These are phyloP conservation scores for Coemansia sp. DNA, from an alignment of 192 early-diverging fungal genomes.

Conservation along the genomic window DNA sequence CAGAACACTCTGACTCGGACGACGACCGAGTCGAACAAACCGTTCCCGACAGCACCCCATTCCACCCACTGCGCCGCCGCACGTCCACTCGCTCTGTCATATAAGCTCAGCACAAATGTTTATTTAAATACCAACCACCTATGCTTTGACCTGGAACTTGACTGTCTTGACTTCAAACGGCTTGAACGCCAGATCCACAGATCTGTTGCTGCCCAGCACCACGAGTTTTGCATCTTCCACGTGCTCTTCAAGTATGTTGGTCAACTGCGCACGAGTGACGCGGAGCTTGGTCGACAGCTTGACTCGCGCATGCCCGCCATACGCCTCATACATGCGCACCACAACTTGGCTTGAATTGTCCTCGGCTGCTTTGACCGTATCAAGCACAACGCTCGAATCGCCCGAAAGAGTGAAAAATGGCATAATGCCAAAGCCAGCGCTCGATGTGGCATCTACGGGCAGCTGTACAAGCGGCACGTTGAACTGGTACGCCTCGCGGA, in stretches of 20 bases:
- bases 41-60: conserved; percentile 2
- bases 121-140: neutral
- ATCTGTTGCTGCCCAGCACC: neutral
- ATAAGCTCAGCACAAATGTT: neutral
- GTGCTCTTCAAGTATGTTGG: conserved; percentile 46
- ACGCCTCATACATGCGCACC: conserved; percentile 87
- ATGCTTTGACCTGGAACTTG: conserved; percentile 7
- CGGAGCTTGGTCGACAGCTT: conserved; percentile 20
- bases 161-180: conserved; percentile 42
- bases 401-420: conserved; percentile 23
- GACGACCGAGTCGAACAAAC: neutral
- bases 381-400: conserved; percentile 76
- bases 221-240: conserved; percentile 3
- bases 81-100: neutral
- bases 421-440: neutral
- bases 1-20: neutral
- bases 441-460: conserved; percentile 25
- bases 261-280: conserved; percentile 11
- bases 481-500: conserved; percentile 84
- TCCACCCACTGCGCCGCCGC: conserved; percentile 5
- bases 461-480: conserved; percentile 72
- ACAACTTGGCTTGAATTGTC: conserved; percentile 65
- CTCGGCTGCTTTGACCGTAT: conserved; percentile 90
- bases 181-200: conserved; percentile 20
- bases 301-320: conserved; percentile 65